Conservation (phyloP, 148 eudicot species). For the Selenicereus undatus region DNA sequence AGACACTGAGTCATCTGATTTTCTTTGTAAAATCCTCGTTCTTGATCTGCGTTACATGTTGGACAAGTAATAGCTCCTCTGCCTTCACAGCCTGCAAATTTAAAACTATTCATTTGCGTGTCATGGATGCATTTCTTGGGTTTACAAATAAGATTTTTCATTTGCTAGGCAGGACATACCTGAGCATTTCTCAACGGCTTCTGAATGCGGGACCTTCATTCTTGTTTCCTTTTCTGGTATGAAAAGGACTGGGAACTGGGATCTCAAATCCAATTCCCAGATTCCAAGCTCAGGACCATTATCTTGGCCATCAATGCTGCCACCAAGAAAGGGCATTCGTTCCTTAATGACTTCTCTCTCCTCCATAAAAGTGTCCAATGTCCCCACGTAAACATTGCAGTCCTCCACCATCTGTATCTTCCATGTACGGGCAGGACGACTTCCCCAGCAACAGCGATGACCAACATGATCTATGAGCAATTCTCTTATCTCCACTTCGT, state of each 20-base stretch:
- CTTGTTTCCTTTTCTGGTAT: slow-evolving; percentile 65
- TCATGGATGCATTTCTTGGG: not conserved
- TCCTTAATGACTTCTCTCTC: slow-evolving; percentile 73
- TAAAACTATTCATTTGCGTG: not conserved
- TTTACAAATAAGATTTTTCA: not conserved
- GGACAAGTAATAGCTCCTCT: slow-evolving; percentile 65
- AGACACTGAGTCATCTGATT: slow-evolving; percentile 70
- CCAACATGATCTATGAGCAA: slow-evolving; percentile 91
- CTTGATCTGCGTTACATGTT: slow-evolving; percentile 82
- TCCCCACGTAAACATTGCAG: slow-evolving; percentile 97
- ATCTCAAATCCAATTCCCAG: slow-evolving; percentile 93
- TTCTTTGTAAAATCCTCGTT: slow-evolving; percentile 79
- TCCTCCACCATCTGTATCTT: slow-evolving; percentile 79
- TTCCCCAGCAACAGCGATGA: slow-evolving; percentile 99
- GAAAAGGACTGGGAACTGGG: slow-evolving; percentile 83
- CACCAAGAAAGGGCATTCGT: slow-evolving; percentile 55
- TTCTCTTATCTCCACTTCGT: slow-evolving; percentile 92
- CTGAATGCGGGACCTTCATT: slow-evolving; percentile 76
- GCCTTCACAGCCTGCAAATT: slow-evolving; percentile 71
- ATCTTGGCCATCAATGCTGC: slow-evolving; percentile 53
- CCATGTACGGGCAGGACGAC: slow-evolving; percentile 96
- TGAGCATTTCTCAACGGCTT: slow-evolving; percentile 75
- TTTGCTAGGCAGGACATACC: slow-evolving; percentile 34
- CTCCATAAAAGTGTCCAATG: slow-evolving; percentile 83
- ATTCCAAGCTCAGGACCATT: slow-evolving; percentile 72